Percentiles rank a stretch among this genome's conserved stretches.
phyloP scores from a whole-genome alignment of 2,329 filamentous ascomycete species.

The Aspergillus fischeri region DNA sequence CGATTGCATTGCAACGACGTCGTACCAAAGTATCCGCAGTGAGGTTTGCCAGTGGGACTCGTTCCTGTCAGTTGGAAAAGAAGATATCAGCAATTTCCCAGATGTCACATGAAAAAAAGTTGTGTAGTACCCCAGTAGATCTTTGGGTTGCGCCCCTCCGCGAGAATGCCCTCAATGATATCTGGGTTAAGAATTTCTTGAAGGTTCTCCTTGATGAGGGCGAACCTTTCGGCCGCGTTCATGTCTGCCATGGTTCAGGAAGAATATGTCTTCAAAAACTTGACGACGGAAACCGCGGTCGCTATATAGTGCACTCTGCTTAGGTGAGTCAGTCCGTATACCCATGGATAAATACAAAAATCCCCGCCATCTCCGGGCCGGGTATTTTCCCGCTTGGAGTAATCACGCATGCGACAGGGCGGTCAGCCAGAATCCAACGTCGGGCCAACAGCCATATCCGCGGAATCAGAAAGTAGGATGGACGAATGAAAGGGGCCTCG shows the following conservation, averaged over 20 bases:
- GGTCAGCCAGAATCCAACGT: neutral
- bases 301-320: neutral
- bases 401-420: neutral
- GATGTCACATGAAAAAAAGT: slow-evolving; percentile 22
- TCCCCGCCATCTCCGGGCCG: neutral
- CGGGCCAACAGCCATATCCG: neutral
- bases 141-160: slow-evolving; percentile 24
- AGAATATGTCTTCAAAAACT: neutral
- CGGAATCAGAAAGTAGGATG: neutral
- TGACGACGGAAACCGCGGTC: neutral
- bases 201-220: slow-evolving; percentile 75
- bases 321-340: neutral
- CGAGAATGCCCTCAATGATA: slow-evolving; percentile 28
- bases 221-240: slow-evolving; percentile 48
- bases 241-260: neutral
- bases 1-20: neutral
- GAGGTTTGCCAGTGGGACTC: slow-evolving; percentile 80
- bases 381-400: neutral
- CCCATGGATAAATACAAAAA: neutral
- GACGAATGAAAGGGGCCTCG: neutral
- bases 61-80: slow-evolving; percentile 42
- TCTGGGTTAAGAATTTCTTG: slow-evolving; percentile 76
- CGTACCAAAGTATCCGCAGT: slow-evolving; percentile 71
- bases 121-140: slow-evolving; percentile 31
- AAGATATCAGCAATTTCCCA: slow-evolving; percentile 2